Percentiles rank a stretch among this genome's conserved stretches.
phyloP scores from a whole-genome alignment of 805 yeast genomes.

The Ogataea nakhonphanomensis region DNA sequence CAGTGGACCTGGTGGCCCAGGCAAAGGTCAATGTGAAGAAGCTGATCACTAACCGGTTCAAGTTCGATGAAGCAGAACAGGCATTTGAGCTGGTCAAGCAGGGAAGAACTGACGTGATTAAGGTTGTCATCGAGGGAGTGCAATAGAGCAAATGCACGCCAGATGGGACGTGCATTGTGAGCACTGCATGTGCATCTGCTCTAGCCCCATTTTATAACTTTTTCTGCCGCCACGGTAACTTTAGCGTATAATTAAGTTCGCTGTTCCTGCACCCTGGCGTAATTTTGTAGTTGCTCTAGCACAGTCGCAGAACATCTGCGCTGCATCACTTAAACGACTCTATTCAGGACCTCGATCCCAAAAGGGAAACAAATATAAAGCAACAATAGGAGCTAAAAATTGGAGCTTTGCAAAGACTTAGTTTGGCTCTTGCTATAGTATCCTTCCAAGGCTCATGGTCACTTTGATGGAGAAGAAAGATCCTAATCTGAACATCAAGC shows the following conservation, averaged over 20 bases:
- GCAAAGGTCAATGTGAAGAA: conserved; percentile 65
- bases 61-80: conserved; percentile 68
- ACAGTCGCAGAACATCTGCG: neutral
- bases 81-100: conserved; percentile 66
- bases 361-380: conserved; percentile 9
- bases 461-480: conserved; percentile 14
- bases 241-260: neutral
- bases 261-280: neutral
- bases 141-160: neutral
- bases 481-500: conserved; percentile 12
- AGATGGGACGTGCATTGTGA: neutral
- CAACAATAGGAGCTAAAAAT: neutral
- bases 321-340: conserved; percentile 2
- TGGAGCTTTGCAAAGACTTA: neutral
- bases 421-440: conserved; percentile 3
- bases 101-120: conserved; percentile 59
- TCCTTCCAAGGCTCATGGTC: conserved; percentile 6
- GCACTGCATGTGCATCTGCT: neutral
- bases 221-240: conserved; percentile 1
- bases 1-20: conserved; percentile 61
- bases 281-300: neutral
- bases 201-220: too few species aligned
- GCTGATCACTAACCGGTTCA: conserved; percentile 70
- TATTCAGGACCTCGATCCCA: neutral
- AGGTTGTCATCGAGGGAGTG: conserved; percentile 80